phyloP scores from a whole-genome alignment of 2,329 filamentous ascomycete species.

The Berkeleyomyces basicola region DNA sequence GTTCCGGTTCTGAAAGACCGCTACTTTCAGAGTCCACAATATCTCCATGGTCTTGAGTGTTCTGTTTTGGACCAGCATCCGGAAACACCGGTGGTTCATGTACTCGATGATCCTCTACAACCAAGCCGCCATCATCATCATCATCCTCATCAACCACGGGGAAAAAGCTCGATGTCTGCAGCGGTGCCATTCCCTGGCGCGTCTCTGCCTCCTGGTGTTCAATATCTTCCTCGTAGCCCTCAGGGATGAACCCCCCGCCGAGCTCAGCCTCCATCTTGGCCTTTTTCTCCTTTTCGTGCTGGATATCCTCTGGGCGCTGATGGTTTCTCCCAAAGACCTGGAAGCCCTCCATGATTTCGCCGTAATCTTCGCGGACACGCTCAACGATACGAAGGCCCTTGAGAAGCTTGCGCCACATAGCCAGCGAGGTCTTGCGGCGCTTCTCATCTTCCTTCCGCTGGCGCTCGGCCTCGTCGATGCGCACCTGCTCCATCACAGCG shows the following conservation, averaged over 20 bases:
- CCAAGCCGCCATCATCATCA: slow-evolving; percentile 19
- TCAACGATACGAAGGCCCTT: slow-evolving; percentile 72
- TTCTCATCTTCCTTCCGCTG: slow-evolving; percentile 71
- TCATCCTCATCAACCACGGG: slow-evolving; percentile 30
- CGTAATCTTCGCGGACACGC: slow-evolving; percentile 61
- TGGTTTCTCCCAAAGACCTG: slow-evolving; percentile 11
- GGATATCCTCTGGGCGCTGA: slow-evolving; percentile 7
- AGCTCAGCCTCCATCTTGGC: slow-evolving; percentile 36
- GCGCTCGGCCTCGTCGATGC: slow-evolving; percentile 59
- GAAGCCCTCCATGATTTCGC: slow-evolving; percentile 35
- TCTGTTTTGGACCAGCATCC: neutral
- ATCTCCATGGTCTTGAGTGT: neutral
- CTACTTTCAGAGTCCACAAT: neutral
- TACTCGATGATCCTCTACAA: neutral
- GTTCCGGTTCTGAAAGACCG: neutral
- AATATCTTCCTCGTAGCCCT: slow-evolving; percentile 34
- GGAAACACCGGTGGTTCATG: neutral
- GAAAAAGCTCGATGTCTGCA: slow-evolving; percentile 31
- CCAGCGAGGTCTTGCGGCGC: slow-evolving; percentile 53
- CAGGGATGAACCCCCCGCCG: slow-evolving; percentile 45
- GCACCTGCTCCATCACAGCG: slow-evolving; percentile 59
- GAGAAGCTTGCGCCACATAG: slow-evolving; percentile 72
- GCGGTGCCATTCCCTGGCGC: slow-evolving; percentile 9
- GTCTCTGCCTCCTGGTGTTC: slow-evolving; percentile 21
- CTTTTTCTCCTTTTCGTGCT: slow-evolving; percentile 15